A percentile compares a stretch with the other conserved stretches of the same genome.
phyloP scores from a whole-genome alignment of 495 filamentous ascomycete genomes.

The Hypoxylon subgilvum region DNA sequence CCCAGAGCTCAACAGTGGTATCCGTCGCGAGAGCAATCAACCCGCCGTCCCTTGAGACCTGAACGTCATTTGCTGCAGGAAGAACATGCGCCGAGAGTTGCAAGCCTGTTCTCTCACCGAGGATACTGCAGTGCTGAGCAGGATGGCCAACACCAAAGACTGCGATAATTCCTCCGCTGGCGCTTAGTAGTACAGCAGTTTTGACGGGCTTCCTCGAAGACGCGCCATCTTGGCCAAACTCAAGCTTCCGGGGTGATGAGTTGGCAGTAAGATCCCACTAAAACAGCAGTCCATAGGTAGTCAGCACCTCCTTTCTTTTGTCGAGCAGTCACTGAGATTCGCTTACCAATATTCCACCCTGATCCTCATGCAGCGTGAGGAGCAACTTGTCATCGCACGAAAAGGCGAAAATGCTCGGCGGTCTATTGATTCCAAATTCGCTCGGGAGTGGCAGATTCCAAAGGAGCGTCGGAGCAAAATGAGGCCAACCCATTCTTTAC shows the following conservation, averaged over 20 bases:
- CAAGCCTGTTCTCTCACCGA: neutral
- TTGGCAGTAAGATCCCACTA: neutral
- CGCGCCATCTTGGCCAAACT: neutral
- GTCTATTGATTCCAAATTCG: constrained; percentile 1
- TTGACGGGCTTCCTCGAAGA: neutral
- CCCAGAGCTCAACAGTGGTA: constrained; percentile 2
- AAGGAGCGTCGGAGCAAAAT: constrained; percentile 11
- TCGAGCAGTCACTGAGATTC: too few species aligned
- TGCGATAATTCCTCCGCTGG: neutral
- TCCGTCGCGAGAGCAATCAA: neutral
- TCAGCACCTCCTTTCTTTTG: neutral
- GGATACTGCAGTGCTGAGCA: neutral
- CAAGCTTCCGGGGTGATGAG: neutral
- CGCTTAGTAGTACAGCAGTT: neutral
- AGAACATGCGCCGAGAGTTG: neutral
- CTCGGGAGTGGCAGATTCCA: constrained; percentile 5
- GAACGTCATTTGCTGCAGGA: neutral
- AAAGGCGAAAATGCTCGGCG: neutral
- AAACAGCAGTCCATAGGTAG: neutral
- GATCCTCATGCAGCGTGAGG: constrained; percentile 1
- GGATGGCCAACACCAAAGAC: constrained; percentile 1
- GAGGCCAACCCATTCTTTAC: constrained; percentile 14
- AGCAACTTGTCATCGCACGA: neutral
- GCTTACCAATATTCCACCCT: constrained; percentile 3
- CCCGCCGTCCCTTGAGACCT: neutral